A percentile compares a stretch with the other conserved stretches of the same genome.
phyloP scores from a whole-genome alignment of 208 protist species.

The Crithidia acanthocephali region DNA sequence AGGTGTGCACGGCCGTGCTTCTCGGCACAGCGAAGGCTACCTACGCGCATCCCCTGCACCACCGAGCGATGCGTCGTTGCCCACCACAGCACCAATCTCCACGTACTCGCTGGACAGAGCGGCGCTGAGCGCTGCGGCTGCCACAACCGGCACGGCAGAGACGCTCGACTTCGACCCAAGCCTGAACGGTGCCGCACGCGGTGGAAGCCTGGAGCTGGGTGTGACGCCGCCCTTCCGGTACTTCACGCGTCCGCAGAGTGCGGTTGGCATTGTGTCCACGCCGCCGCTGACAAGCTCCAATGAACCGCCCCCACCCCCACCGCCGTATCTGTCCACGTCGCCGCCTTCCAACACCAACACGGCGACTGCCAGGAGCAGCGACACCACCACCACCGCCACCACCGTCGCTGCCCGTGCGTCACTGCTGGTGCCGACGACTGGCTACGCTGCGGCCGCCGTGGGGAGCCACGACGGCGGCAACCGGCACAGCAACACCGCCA shows the following conservation, averaged over 20 bases:
- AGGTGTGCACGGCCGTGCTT: not conserved
- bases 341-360: no score
- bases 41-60: not conserved
- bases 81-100: not conserved
- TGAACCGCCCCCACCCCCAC: not conserved
- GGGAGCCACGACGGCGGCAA: not conserved
- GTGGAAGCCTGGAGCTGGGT: not conserved
- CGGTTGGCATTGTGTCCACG: not conserved
- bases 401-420: not conserved
- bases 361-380: no score
- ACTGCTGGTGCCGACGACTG: conserved; percentile 10
- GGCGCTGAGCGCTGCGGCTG: not conserved
- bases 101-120: not conserved
- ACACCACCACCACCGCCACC: no score
- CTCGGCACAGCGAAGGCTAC: not conserved
- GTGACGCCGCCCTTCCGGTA: conserved; percentile 10
- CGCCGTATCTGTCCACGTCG: no score
- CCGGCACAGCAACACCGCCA: no score
- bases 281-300: not conserved
- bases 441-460: not conserved
- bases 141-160: not conserved
- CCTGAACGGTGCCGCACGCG: not conserved
- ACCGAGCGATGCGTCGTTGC: no score
- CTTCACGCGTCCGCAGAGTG: conserved; percentile 20
- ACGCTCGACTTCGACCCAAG: not conserved